Evolutionary conservation across 257 asterid genomes (phyloP), one percentile per base, ranked within the genome.

Genomic region (Marsdenia floribunda): DNA sequence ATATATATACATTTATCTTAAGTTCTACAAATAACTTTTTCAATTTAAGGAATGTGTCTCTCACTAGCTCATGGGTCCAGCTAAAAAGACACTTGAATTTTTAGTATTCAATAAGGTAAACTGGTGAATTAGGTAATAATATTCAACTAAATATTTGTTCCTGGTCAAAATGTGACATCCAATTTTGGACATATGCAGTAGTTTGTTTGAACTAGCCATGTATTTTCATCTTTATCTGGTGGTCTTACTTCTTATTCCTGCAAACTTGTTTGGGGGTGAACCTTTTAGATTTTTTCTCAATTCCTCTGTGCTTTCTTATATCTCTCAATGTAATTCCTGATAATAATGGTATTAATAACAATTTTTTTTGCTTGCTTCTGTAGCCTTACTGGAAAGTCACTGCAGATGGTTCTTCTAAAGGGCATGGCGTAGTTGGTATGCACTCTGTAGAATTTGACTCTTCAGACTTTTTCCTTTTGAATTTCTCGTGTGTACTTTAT

Each of bases 341-440:
- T 44, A 44, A 44, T 44, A 29, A 50, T 1, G 26, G 38, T 68
- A 37, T 35, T 72, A n/a, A 68, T 75, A 47, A 49, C 18, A 59
- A 44, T 22, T n/a, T 50, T 73, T 73, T 81, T 75, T 55, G 49
- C 78, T 73, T 59, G 40, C 84, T 78, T 50, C 73, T 76, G 79
- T 88, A 93, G 98, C 97, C 98, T 70, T 93, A 84, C 84, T 93
- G 98, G 98, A 93, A 87, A 83, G 98, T 93, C 76, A 90, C 92
- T 64, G 78, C 81, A 54, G 98, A 93, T 86, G 98, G 98, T 75
- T n/a, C 33, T 69, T 85, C 90, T 69, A 88, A 3, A 86, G 98
- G 98, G 75, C 46, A 77, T 64, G 96, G 98, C 65, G 93, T 91
- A 76, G 96, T 93, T 59, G 98, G 98, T 91, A 90, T 40, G 88